Evolutionary conservation across 306 rosid genomes (phyloP).

Genomic region (Sicyos edulis): DNA sequence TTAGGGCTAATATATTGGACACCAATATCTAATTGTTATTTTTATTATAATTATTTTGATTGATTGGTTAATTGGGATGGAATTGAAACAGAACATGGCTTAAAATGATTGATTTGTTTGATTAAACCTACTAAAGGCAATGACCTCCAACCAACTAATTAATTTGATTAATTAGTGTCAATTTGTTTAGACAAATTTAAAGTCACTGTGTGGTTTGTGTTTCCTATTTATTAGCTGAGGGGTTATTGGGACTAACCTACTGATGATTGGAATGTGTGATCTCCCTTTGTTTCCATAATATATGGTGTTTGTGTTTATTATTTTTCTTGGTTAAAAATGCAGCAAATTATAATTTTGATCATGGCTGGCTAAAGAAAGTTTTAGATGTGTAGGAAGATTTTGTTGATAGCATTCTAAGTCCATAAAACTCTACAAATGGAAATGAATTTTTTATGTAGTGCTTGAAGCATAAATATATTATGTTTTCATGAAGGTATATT

Average conservation of each 20-base stretch:
- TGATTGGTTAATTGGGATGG: neutral
- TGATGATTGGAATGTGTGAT: constrained; percentile 14
- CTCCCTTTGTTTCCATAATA: constrained; percentile 2
- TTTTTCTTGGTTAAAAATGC: neutral
- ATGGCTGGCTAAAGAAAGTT: neutral
- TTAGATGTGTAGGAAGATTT: neutral
- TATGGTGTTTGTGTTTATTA: neutral
- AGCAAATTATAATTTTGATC: neutral
- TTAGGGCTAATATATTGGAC: too few relatives aligned
- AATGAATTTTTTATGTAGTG: neutral
- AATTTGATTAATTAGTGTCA: neutral
- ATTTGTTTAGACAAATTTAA: constrained; percentile 5
- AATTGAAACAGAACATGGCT: neutral
- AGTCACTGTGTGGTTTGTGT: neutral
- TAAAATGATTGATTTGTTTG: constrained; percentile 15
- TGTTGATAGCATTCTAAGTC: neutral
- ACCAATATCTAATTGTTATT: too few relatives aligned
- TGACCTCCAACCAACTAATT: constrained; percentile 16
- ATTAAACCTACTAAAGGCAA: constrained; percentile 12
- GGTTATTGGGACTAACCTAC: constrained; percentile 19
- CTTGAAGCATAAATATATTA: neutral
- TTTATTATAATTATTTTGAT: neutral
- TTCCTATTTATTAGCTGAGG: constrained; percentile 15
- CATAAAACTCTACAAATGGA: neutral
- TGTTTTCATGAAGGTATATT: neutral